Base-by-base conservation (phyloP, 2,329 filamentous ascomycete species). In the Trichoderma aggressivum region DNA sequence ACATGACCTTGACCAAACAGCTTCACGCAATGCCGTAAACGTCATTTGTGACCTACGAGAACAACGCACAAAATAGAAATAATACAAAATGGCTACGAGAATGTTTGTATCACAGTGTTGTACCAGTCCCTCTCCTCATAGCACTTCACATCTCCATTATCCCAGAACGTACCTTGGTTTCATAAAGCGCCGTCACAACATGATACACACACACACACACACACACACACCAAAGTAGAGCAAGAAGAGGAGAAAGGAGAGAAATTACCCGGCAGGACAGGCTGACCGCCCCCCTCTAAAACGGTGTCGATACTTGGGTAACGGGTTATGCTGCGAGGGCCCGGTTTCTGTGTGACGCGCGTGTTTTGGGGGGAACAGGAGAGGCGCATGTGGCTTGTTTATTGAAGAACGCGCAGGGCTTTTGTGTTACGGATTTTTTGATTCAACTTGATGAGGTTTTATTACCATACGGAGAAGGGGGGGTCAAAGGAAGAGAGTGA, bases 301-400 rank as follows among this genome's bases (percentile, higher is more conserved):
- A 32, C 12, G 16, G 24, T 26, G 65, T 47, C 36, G 26, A 60
- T 62, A 53, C 21, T 24, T 56, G 58, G 61, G 67, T 56, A 56
- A 50, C 61, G 28, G 55, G 32, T 5, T 6, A 18, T 43, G 2
- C 67, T 70, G 67, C 59, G 67, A 70, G 67, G 67, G n/a, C 67
- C 67, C 67, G 59, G 43, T 56, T 56, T 63, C 32, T 56, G 67
- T 70, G 47, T 14, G 21, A 70, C 66, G 32, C n/a, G 39, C 56
- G 47, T 21, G 30, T 30, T 21, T 53, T 50, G 16, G 24, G 28
- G 47, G 47, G 39, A 58, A 60, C 56, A 69, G 56, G 65, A 60
- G 55, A 60, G 55, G 55, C 26, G 30, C 56, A 60, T 70, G 58
- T 34, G 39, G 43, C 58, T 53, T 28, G 50, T 30, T 58, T 59